phyloP scores from a whole-genome alignment of 2,329 filamentous ascomycete species.

The Alternaria sp. region DNA sequence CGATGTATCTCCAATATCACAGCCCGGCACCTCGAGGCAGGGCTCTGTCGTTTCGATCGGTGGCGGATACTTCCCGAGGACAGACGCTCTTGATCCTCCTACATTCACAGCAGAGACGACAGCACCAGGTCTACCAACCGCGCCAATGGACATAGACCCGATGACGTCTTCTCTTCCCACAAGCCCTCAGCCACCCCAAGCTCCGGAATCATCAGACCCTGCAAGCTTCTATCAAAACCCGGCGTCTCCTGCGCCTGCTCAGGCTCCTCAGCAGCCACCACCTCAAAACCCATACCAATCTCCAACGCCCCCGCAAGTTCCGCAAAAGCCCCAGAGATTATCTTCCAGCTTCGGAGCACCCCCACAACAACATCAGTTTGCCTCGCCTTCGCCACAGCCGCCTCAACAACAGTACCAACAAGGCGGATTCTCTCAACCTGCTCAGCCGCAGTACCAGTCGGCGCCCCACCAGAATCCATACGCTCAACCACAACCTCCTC shows the following conservation, averaged over 20 bases:
- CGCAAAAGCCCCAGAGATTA: slow-evolving; percentile 11
- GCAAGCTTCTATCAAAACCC: slow-evolving; percentile 43
- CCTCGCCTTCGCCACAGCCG: slow-evolving; percentile 5
- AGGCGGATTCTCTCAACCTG: slow-evolving; percentile 7
- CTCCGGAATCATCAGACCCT: slow-evolving; percentile 31
- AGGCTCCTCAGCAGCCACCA: slow-evolving; percentile 25
- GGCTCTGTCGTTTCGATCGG: slow-evolving; percentile 55
- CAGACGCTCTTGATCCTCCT: slow-evolving; percentile 54
- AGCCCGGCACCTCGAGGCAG: slow-evolving; percentile 51
- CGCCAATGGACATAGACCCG: slow-evolving; percentile 38
- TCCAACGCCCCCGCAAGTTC: slow-evolving; percentile 6
- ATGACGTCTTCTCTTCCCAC: slow-evolving; percentile 31
- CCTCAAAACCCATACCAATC: slow-evolving; percentile 32
- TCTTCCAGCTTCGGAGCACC: slow-evolving; percentile 14
- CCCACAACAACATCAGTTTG: slow-evolving; percentile 14
- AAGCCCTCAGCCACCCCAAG: slow-evolving; percentile 29
- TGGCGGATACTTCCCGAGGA: slow-evolving; percentile 64
- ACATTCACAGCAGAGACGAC: slow-evolving; percentile 51
- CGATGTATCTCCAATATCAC: slow-evolving; percentile 62
- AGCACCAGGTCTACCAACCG: slow-evolving; percentile 45
- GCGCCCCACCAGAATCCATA: slow-evolving; percentile 26
- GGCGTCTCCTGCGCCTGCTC: slow-evolving; percentile 45
- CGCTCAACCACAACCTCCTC: slow-evolving; percentile 23
- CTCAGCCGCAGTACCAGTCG: slow-evolving; percentile 17
- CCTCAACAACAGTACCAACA: slow-evolving; percentile 10